Evolutionary conservation across 805 yeast genomes (phyloP).

Genomic region (Ogataea saltuana): DNA sequence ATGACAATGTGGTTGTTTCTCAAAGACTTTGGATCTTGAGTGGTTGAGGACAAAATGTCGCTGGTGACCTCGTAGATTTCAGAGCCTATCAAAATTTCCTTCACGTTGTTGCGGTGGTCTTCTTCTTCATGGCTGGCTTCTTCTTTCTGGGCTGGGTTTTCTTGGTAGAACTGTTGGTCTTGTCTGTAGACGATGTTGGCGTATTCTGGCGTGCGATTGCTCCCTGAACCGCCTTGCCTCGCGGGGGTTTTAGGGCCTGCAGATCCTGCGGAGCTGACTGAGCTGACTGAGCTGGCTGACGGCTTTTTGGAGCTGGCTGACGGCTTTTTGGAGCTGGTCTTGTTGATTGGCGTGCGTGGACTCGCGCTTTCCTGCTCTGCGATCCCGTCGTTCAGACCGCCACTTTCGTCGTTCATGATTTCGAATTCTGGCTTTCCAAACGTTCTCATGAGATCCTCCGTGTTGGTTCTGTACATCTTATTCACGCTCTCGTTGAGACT

Average conservation of each 20-base stretch:
- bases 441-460: slow-evolving; percentile 13
- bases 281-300: neutral
- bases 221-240: slow-evolving; percentile 19
- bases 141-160: slow-evolving; percentile 10
- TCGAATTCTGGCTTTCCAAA: slow-evolving; percentile 26
- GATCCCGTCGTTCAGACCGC: slow-evolving; percentile 28
- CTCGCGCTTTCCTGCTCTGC: slow-evolving; percentile 21
- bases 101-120: slow-evolving; percentile 17
- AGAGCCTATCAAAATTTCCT: slow-evolving; percentile 18
- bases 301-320: slow-evolving; percentile 13
- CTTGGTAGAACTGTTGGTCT: slow-evolving; percentile 14
- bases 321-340: slow-evolving; percentile 7
- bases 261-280: slow-evolving; percentile 2
- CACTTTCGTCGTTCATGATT: slow-evolving; percentile 24
- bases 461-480: slow-evolving; percentile 25
- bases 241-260: slow-evolving; percentile 1
- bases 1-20: slow-evolving; percentile 10
- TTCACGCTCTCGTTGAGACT: slow-evolving; percentile 27
- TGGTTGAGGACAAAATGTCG: slow-evolving; percentile 23
- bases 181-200: slow-evolving; percentile 9
- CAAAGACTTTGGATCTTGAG: slow-evolving; percentile 23
- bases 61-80: slow-evolving; percentile 25
- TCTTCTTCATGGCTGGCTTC: slow-evolving; percentile 12
- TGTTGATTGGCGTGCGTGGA: slow-evolving; percentile 7
- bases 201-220: slow-evolving; percentile 22